Base-by-base conservation (phyloP, 2,329 filamentous ascomycete genomes). In the Ciborinia camelliae region DNA sequence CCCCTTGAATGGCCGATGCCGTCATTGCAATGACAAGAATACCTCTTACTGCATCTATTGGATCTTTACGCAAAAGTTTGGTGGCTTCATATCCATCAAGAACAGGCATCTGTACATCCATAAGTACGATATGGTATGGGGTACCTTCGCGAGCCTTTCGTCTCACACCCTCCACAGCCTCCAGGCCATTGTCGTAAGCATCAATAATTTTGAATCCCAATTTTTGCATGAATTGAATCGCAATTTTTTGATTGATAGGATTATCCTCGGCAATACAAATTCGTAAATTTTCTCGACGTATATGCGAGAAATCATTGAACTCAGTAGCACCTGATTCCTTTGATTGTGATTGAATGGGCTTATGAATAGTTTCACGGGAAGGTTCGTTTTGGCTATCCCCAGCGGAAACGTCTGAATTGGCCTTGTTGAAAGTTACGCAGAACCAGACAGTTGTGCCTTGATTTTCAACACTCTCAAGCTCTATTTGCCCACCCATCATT, bases 11-110 rank as follows among this genome's bases (percentile, higher is more conserved):
- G 3, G 94, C 94, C 32, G 89, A 93, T 1, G 94, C 94, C 0
- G 94, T 98, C 94, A 98, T 97, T 63, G 94, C 94, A 71, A 98
- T 97, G 57, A 98, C 90, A n/a, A 97, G 81, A 1, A 96, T 86
- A 69, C 91, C 88, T 61, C 91, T 84, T 14, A 98, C 91, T 9
- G 85, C 84, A 43, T 92, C 88, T 65, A 92, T 84, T 0, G 85
- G 76, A 75, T 97, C 92, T 70, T 86, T 86, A 12, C 93, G 88
- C 52, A 97, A 86, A 65, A 92, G 83, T 69, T 90, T 89, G 0
- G 93, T 97, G 1, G 93, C 92, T 76, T 96, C 90, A 75, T 97
- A 97, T 7, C 93, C 93, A 75, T 97, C 93, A 10, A 96, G 84
- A 4, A 96, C 87, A 0, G 93, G 93, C 93, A 97, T 97, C 77